A percentile compares a stretch with the other conserved stretches of the same genome.
These are phyloP conservation scores for Nakaseomyces bracarensis DNA, from an alignment of 1,139 yeast species.

Conservation along the genomic window DNA sequence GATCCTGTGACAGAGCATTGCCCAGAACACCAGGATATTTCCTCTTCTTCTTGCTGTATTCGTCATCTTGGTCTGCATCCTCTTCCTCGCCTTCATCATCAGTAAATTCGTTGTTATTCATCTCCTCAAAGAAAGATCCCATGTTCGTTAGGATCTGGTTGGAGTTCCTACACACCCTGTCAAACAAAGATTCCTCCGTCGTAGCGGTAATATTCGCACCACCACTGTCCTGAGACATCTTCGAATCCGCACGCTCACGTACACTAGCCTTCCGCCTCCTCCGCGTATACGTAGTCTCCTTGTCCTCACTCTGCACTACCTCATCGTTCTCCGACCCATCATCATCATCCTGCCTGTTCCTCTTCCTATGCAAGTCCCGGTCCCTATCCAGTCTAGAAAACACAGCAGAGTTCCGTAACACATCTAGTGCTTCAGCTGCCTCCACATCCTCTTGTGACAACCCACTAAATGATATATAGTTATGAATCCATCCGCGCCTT, in stretches of 20 bases:
- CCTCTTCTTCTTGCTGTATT: neutral
- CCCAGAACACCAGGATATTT: no score
- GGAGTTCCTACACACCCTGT: slow-evolving; percentile 18
- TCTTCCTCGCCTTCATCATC: slow-evolving; percentile 10
- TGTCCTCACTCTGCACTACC: neutral
- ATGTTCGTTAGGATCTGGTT: slow-evolving; percentile 6
- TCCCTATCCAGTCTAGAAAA: neutral
- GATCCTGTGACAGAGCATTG: no score
- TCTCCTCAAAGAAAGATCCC: slow-evolving; percentile 5
- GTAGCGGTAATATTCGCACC: neutral
- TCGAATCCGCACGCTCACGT: neutral
- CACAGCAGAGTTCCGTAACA: slow-evolving; percentile 21
- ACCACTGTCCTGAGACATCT: neutral
- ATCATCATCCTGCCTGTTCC: slow-evolving; percentile 1
- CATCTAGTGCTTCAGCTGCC: slow-evolving; percentile 29
- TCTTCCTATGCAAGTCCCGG: no score
- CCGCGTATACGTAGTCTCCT: slow-evolving; percentile 1
- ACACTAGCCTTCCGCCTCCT: slow-evolving; percentile 4
- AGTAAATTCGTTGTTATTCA: slow-evolving; percentile 2
- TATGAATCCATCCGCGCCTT: slow-evolving; percentile 7
- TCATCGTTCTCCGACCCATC: neutral
- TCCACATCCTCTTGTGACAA: slow-evolving; percentile 23
- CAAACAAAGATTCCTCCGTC: slow-evolving; percentile 11
- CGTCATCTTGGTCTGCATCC: slow-evolving; percentile 9
- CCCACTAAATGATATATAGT: slow-evolving; percentile 5